phyloP scores from a whole-genome alignment of 345 rosid species.

The Carallia pectinifolia region DNA sequence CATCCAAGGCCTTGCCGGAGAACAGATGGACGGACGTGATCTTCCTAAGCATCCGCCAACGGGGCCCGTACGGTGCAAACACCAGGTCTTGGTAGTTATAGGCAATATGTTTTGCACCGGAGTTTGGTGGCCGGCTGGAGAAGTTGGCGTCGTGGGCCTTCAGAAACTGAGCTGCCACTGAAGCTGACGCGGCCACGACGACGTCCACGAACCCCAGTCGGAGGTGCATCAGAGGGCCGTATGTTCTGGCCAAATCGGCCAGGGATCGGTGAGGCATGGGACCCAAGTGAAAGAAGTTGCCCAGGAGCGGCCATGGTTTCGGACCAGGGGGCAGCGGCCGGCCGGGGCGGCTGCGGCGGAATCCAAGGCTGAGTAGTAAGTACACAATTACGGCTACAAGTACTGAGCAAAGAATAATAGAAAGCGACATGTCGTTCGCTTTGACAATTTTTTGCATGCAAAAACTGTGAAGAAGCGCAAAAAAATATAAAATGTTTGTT shows the following conservation, averaged over 20 bases:
- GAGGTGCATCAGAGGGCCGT: constrained; percentile 85
- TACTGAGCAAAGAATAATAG: constrained; percentile 13
- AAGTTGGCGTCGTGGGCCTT: constrained; percentile 76
- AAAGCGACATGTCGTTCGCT: constrained; percentile 1
- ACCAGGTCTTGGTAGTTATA: constrained; percentile 92
- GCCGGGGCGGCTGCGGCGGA: constrained; percentile 20
- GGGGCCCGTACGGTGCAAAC: constrained; percentile 81
- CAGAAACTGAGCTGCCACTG: constrained; percentile 79
- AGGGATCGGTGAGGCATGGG: constrained; percentile 67
- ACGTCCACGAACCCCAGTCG: constrained; percentile 71
- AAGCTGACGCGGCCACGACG: constrained; percentile 79
- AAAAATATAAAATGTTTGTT: too few relatives aligned
- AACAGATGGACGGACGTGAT: constrained; percentile 78
- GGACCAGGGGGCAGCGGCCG: constrained; percentile 84
- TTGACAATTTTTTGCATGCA: too few relatives aligned
- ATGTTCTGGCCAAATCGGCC: constrained; percentile 47
- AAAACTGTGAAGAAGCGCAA: too few relatives aligned
- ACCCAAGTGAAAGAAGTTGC: constrained; percentile 88
- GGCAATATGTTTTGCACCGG: constrained; percentile 86
- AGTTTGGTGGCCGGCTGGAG: constrained; percentile 83
- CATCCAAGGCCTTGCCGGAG: constrained; percentile 85
- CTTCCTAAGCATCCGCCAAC: constrained; percentile 89
- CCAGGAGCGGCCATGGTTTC: constrained; percentile 78
- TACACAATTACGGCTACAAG: constrained; percentile 21
- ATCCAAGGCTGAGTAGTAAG: constrained; percentile 26